A percentile compares a stretch with the other conserved stretches of the same genome.
phyloP scores from a whole-genome alignment of 2,329 filamentous ascomycete genomes.

The Penicillium sumatraense region DNA sequence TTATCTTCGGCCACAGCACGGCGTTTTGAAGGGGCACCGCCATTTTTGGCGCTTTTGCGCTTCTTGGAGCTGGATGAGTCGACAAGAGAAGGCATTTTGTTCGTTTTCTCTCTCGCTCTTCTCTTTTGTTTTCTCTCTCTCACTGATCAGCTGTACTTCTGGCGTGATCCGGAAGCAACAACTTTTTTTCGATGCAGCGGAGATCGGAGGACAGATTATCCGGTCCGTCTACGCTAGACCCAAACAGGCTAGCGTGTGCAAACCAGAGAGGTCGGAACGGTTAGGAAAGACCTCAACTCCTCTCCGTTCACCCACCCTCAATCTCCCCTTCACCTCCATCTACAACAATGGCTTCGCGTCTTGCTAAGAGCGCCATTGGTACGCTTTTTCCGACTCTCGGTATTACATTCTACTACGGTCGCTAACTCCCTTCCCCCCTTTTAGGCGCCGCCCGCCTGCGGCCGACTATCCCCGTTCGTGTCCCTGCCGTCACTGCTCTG shows the following conservation, averaged over 20 bases:
- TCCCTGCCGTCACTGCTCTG: slow-evolving; percentile 74
- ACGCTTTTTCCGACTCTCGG: slow-evolving; percentile 54
- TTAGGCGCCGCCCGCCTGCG: slow-evolving; percentile 94
- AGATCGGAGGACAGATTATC: neutral
- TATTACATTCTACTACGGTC: slow-evolving; percentile 28
- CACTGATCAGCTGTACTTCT: no score
- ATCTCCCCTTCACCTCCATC: slow-evolving; percentile 59
- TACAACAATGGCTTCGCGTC: slow-evolving; percentile 92
- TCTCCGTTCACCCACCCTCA: slow-evolving; percentile 50
- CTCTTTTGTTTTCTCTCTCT: no score
- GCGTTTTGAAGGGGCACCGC: slow-evolving; percentile 44
- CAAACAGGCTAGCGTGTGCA: slow-evolving; percentile 40
- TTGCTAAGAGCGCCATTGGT: slow-evolving; percentile 95
- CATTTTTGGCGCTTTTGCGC: slow-evolving; percentile 43
- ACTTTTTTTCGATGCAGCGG: slow-evolving; percentile 21
- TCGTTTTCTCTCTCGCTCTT: no score
- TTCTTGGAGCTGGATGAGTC: slow-evolving; percentile 42
- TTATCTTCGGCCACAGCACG: slow-evolving; percentile 52
- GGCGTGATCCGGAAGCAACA: slow-evolving; percentile 21
- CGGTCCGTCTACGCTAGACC: slow-evolving; percentile 16
- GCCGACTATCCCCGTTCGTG: slow-evolving; percentile 74
- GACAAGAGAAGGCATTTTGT: slow-evolving; percentile 35
- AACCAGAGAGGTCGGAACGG: slow-evolving; percentile 24
- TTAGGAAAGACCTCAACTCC: slow-evolving; percentile 39
- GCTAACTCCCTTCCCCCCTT: slow-evolving; percentile 39